These are phyloP conservation scores for Syncephalastrum monosporum DNA, from an alignment of 371 early-diverging fungal species.

Conservation along the genomic window DNA sequence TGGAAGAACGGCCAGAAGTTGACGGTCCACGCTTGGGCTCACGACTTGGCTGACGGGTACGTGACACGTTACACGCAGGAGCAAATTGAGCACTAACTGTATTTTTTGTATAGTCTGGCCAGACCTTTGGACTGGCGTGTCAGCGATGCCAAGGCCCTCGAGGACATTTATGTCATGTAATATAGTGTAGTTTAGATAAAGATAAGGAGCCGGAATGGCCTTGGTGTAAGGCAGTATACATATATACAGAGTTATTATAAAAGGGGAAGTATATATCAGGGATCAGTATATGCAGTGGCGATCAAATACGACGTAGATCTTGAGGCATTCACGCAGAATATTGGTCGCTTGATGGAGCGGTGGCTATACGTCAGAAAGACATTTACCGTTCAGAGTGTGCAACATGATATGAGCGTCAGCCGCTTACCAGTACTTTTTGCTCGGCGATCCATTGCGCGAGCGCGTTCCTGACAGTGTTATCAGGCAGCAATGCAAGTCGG, in stretches of 20 bases:
- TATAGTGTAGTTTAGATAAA: conserved; percentile 1
- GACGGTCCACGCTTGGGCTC: conserved; percentile 84
- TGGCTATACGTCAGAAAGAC: conserved; percentile 2
- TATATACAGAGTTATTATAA: conserved; percentile 6
- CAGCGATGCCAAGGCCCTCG: conserved; percentile 5
- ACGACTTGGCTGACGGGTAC: conserved; percentile 71
- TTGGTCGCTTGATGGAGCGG: conserved; percentile 14
- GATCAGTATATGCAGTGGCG: conserved; percentile 4
- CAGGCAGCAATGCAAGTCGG: conserved; percentile 10
- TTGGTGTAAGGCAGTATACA: no score
- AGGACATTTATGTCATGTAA: conserved; percentile 10
- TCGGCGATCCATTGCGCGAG: conserved; percentile 13
- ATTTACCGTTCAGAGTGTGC: no score
- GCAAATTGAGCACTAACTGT: neutral
- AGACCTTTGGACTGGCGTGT: conserved; percentile 17
- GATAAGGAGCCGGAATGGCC: neutral
- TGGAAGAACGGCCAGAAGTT: conserved; percentile 78
- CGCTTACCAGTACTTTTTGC: conserved; percentile 12
- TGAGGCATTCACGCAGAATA: conserved; percentile 18
- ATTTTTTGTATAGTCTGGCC: conserved; percentile 3
- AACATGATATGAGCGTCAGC: neutral
- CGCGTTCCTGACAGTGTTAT: conserved; percentile 10
- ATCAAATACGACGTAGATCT: conserved; percentile 22
- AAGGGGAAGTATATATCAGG: neutral
- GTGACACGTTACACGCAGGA: neutral